Evolutionary conservation across 2,329 filamentous ascomycete genomes (phyloP), one percentile per base, ranked within the genome.

Genomic region (Cyphellophora europaea): DNA sequence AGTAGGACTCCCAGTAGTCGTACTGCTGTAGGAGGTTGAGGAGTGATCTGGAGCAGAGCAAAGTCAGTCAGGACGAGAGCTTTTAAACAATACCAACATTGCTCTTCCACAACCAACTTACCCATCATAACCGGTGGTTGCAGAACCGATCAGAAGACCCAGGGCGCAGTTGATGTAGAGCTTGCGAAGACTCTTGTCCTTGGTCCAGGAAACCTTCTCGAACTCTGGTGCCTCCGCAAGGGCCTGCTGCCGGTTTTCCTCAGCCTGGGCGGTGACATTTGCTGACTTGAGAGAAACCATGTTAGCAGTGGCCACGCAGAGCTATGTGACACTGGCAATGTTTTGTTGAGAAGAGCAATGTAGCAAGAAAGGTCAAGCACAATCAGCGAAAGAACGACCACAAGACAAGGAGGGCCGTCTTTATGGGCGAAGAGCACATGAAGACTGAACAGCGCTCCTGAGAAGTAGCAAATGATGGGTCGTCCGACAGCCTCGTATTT

Each of bases 101-200:
- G 15, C 31, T 5, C 16, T 25, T 19, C 27, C 14, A 16, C 10
- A n/a, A 12, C 17, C 12, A n/a, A 37, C 40, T 32, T 48, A 63
- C 61, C 72, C 72, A 55, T 79, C 74, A 50, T 76, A 43, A 72
- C 77, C 18, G 72, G 77, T 28, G 71, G 40, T 43, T 15, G 40
- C 72, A 15, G 73, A 77, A n/a, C 69, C 72, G 37, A 77, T 58
- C 35, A 37, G 13, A 25, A 37, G 35, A 33, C 35, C 35, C 6
- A 37, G 32, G 35, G 29, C 29, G 53, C 73, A 71, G 38, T 77
- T 59, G 39, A 77, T 65, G 50, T 77, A 77, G 11, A 77, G 63
- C 49, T 63, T 68, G 33, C 72, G 61, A 32, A 77, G 55, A 49
- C 72, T 67, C 21, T 69, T 69, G 41, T 77, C 69, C 48, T 57